Percentiles rank a stretch among this genome's conserved stretches.
Evolutionary conservation across 768 basidiomycete genomes (phyloP).

Genomic region (Boletus reticulatus): DNA sequence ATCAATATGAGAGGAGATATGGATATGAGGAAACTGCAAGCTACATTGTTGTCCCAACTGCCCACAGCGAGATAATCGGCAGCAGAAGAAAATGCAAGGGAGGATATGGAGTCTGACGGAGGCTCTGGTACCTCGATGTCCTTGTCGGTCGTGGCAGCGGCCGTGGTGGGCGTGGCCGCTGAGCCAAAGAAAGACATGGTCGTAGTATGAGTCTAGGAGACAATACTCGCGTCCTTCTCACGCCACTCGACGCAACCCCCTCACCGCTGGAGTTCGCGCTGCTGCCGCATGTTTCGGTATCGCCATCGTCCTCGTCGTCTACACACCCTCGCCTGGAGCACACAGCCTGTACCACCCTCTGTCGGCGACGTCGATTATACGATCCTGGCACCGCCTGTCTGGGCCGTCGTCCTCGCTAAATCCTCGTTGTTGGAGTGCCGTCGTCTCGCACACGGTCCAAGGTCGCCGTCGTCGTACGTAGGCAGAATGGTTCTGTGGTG

Average conservation of each 20-base stretch:
- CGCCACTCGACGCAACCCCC: conserved; percentile 18
- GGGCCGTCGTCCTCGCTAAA: no score
- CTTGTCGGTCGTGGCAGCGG: conserved; percentile 52
- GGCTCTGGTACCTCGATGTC: conserved; percentile 82
- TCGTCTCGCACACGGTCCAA: no score
- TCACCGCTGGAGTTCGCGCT: conserved; percentile 15
- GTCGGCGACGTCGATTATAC: no score
- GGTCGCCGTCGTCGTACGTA: no score
- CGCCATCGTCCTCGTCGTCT: no score
- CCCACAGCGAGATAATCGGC: conserved; percentile 91
- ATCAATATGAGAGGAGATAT: conserved; percentile 5
- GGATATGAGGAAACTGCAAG: neutral
- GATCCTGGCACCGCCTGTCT: no score
- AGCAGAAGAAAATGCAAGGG: conserved; percentile 77
- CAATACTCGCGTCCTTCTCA: conserved; percentile 8
- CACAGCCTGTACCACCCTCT: no score
- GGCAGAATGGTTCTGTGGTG: no score
- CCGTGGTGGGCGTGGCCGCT: conserved; percentile 32
- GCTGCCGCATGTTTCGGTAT: conserved; percentile 9
- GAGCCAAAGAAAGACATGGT: conserved; percentile 45
- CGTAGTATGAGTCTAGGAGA: neutral
- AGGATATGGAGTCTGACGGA: conserved; percentile 84
- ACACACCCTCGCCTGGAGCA: no score
- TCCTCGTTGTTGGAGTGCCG: no score
- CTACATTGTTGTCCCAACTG: conserved; percentile 91